These are phyloP conservation scores for Fusarium sp. DNA, from an alignment of 2,329 filamentous ascomycete species.

Conservation along the genomic window DNA sequence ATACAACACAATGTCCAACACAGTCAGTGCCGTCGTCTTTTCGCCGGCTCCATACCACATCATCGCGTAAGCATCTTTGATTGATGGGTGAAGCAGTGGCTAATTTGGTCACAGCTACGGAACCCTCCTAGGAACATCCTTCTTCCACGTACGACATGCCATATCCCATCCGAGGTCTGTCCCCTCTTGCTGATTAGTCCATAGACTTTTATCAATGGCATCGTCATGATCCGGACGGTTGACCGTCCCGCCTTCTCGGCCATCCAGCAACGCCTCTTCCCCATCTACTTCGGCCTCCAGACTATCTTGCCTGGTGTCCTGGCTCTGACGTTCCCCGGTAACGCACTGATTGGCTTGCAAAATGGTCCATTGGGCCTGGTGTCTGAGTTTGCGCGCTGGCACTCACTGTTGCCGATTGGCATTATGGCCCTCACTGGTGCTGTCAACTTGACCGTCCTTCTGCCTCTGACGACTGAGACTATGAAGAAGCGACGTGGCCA, in stretches of 20 bases:
- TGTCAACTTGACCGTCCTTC: constrained; percentile 79
- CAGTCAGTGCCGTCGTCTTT: constrained; percentile 68
- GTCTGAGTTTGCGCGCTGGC: constrained; percentile 72
- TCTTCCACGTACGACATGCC: constrained; percentile 78
- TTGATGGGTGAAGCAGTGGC: constrained; percentile 12
- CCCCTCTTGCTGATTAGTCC: constrained; percentile 20
- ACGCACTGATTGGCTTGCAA: constrained; percentile 62
- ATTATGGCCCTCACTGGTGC: constrained; percentile 80
- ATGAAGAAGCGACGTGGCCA: constrained; percentile 86
- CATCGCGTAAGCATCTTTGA: constrained; percentile 70
- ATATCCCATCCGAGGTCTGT: too few relatives aligned
- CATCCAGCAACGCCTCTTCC: constrained; percentile 87
- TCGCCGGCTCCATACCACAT: constrained; percentile 83
- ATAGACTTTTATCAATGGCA: constrained; percentile 82
- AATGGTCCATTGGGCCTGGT: constrained; percentile 70
- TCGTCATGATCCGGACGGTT: constrained; percentile 83
- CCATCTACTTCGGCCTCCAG: constrained; percentile 91
- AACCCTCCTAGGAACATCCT: constrained; percentile 86
- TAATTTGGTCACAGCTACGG: constrained; percentile 76
- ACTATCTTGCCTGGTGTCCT: constrained; percentile 80
- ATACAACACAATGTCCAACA: constrained; percentile 60
- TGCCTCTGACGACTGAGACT: constrained; percentile 81
- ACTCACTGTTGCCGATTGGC: constrained; percentile 77
- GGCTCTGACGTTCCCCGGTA: constrained; percentile 85
- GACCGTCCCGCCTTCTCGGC: constrained; percentile 85